phyloP scores from a whole-genome alignment of 1,284 basidiomycete species.

The Termitomyces sp. region DNA sequence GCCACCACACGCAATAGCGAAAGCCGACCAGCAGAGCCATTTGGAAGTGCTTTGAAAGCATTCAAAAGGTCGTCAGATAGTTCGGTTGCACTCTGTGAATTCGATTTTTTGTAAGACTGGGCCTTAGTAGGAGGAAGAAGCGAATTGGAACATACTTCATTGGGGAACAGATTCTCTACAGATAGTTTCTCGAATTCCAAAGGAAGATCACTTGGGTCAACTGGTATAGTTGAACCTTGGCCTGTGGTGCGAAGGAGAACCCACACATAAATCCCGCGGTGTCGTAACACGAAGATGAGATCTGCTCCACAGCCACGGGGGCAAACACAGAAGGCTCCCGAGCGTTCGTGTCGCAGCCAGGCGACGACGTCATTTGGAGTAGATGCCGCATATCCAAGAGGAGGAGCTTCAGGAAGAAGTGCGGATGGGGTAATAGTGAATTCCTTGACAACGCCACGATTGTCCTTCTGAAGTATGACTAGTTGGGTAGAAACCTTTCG shows the following conservation, averaged over 20 bases:
- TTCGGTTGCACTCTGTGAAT: not conserved
- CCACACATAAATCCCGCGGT: not conserved
- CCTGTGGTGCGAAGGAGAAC: not conserved
- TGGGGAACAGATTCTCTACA: not conserved
- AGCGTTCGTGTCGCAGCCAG: constrained; percentile 4
- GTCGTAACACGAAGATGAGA: constrained; percentile 1
- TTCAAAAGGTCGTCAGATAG: not conserved
- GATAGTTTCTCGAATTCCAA: not conserved
- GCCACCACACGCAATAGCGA: not conserved
- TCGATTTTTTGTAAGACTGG: not conserved
- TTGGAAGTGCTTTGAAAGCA: not conserved
- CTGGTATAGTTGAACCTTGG: not conserved
- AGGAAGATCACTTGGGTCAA: not conserved
- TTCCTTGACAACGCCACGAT: not conserved
- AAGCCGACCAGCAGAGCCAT: not conserved
- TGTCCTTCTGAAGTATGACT: not conserved
- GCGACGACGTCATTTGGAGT: constrained; percentile 1
- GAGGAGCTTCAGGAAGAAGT: not conserved
- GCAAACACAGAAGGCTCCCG: constrained; percentile 6
- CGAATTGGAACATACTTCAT: not conserved
- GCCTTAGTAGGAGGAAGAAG: not conserved
- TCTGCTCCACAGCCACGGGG: constrained; percentile 3
- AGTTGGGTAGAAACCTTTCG: not conserved
- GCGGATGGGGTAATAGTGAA: not conserved
- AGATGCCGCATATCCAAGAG: constrained; percentile 2